Evolutionary conservation across 768 basidiomycete genomes (phyloP).

Genomic region (Boletus subparvulus): DNA sequence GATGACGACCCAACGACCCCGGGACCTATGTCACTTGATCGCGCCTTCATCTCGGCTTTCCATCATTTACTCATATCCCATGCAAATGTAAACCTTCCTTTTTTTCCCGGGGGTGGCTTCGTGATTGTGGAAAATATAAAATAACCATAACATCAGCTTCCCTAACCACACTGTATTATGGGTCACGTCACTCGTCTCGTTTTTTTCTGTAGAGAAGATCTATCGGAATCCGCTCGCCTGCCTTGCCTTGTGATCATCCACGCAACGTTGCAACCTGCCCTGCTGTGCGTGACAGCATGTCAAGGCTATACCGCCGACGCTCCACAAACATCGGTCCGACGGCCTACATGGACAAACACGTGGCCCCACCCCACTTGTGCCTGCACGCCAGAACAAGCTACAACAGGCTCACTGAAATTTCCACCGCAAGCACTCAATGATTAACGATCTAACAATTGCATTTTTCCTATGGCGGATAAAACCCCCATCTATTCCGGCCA

Average conservation of each 20-base stretch:
- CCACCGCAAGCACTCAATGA: not conserved
- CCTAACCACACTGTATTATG: not conserved
- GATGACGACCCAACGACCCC: no score
- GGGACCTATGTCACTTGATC: no score
- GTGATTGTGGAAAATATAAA: not conserved
- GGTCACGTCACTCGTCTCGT: not conserved
- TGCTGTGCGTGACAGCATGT: slow-evolving; percentile 24
- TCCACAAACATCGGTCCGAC: slow-evolving; percentile 11
- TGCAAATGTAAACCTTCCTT: not conserved
- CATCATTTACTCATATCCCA: not conserved
- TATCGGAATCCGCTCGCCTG: not conserved
- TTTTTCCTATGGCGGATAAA: not conserved
- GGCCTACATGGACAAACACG: slow-evolving; percentile 4
- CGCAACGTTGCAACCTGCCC: slow-evolving; percentile 25
- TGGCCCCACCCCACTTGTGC: not conserved
- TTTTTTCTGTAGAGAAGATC: slow-evolving; percentile 15
- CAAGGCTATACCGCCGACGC: slow-evolving; percentile 19
- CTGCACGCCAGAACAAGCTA: slow-evolving; percentile 5
- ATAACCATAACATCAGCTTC: not conserved
- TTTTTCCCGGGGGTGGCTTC: not conserved
- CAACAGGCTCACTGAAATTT: slow-evolving; percentile 1
- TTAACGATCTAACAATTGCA: slow-evolving; percentile 5
- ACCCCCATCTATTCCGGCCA: not conserved
- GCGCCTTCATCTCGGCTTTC: not conserved
- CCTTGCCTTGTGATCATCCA: slow-evolving; percentile 3